Conservation (phyloP, 2,329 filamentous ascomycete genomes). For the Cadophora gregata region DNA sequence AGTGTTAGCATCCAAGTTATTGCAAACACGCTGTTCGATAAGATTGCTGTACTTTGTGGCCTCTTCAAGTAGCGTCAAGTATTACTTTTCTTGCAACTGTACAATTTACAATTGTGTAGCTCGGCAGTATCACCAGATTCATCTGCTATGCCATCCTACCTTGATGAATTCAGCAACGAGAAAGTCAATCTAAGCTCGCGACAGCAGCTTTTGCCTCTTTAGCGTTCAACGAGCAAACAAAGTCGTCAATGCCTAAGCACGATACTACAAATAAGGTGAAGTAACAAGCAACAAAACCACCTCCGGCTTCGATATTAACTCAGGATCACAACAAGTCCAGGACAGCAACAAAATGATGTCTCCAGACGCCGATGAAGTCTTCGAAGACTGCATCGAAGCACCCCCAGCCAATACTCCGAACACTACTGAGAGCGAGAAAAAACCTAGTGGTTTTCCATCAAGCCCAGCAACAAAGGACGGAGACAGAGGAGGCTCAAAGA, state of each 20-base stretch:
- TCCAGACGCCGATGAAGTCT: neutral
- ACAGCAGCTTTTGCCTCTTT: neutral
- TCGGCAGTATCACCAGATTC: neutral
- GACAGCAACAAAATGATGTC: neutral
- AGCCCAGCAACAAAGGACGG: neutral
- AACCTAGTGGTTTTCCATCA: neutral
- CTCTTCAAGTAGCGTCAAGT: neutral
- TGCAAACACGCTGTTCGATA: neutral
- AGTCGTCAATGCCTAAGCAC: neutral
- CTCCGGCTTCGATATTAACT: neutral
- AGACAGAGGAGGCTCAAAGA: too few species aligned
- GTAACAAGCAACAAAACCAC: neutral
- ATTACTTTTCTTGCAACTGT: neutral
- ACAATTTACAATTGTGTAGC: neutral
- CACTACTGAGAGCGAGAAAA: neutral
- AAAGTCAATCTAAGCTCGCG: neutral
- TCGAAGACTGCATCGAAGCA: conserved; percentile 1
- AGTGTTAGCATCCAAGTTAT: neutral
- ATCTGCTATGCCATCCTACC: neutral
- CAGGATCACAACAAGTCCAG: neutral
- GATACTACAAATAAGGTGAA: neutral
- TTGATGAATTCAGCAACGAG: neutral
- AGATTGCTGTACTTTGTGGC: neutral
- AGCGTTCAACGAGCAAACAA: neutral
- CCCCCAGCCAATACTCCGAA: neutral